Evolutionary conservation across 257 asterid species (phyloP), one percentile per base, ranked within the genome.

Genomic region (Solanum chilense): DNA sequence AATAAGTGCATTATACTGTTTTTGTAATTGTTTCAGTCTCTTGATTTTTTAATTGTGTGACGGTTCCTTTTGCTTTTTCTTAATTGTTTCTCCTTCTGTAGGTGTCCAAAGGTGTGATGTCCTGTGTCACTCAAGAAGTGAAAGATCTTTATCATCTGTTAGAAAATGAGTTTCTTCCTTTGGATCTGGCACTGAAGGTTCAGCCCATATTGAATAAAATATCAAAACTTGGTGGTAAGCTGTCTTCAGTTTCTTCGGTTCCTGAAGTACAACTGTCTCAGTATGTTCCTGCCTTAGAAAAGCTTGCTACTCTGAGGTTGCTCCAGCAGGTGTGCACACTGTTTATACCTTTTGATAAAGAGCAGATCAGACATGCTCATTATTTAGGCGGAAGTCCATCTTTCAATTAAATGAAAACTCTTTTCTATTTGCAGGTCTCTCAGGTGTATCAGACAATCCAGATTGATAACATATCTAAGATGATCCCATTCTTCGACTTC

Each of bases 61-160:
- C 5, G 16, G 12, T 15, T 84, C 15, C n/a, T 18, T 29, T 41
- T 37, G 4, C 62, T 52, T 74, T 35, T 80, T n/a, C 29, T 87
- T 7, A 47, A 27, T 87, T 83, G 69, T 80, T 45, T 47, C 42
- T 80, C 84, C 84, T 45, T 86, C 11, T 87, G 84, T 89, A 96
- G 99, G 94, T 91, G 62, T 90, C 96, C 29, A 96, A 96, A 91
- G 99, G 99, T 62, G 98, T 96, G 58, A 91, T 95, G 98, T 92
- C 93, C 70, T 95, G 98, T 91, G 98, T 91, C 13, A 91, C 94
- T 73, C 98, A 92, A 87, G 99, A 96, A 92, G 98, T 96, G 83
- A 96, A 95, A 89, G 98, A 95, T 88, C 93, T 95, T 88, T 93
- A 89, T 90, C 89, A 94, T 90, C 89, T 90, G 76, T 88, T 96